phyloP scores from a whole-genome alignment of 352 stramenopile genomes.

The Globisporangium ultimum region DNA sequence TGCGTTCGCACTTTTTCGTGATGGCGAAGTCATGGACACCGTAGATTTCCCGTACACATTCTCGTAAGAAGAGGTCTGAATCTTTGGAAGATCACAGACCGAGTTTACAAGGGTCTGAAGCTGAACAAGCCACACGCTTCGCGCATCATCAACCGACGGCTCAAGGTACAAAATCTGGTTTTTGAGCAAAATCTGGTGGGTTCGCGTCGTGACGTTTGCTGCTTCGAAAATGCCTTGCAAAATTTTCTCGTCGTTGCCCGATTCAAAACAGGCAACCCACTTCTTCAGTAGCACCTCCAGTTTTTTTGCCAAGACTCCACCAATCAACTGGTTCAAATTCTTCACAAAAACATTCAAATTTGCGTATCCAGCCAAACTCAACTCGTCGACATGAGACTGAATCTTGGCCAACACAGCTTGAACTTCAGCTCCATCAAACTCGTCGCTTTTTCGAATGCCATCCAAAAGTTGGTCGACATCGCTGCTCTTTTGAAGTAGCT shows the following conservation, averaged over 20 bases:
- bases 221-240: constrained; percentile 44
- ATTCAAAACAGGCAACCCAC: constrained; percentile 71
- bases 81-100: constrained; percentile 91
- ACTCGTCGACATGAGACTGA: constrained; percentile 92
- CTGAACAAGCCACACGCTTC: constrained; percentile 84
- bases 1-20: constrained; percentile 50
- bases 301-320: constrained; percentile 78
- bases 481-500: constrained; percentile 91
- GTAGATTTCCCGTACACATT: constrained; percentile 79
- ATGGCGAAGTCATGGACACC: constrained; percentile 55
- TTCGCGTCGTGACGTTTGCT: constrained; percentile 41
- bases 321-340: constrained; percentile 89
- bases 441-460: constrained; percentile 49
- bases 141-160: constrained; percentile 92
- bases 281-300: constrained; percentile 54
- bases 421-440: constrained; percentile 50
- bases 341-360: constrained; percentile 92
- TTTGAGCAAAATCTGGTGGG: constrained; percentile 93
- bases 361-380: constrained; percentile 93
- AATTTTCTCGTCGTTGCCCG: constrained; percentile 57
- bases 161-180: constrained; percentile 97
- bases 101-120: constrained; percentile 94
- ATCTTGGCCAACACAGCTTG: constrained; percentile 78
- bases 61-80: constrained; percentile 84
- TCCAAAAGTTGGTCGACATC: constrained; percentile 92